Evolutionary conservation across 2,329 filamentous ascomycete genomes (phyloP).

Genomic region (Diaporthe sp.): DNA sequence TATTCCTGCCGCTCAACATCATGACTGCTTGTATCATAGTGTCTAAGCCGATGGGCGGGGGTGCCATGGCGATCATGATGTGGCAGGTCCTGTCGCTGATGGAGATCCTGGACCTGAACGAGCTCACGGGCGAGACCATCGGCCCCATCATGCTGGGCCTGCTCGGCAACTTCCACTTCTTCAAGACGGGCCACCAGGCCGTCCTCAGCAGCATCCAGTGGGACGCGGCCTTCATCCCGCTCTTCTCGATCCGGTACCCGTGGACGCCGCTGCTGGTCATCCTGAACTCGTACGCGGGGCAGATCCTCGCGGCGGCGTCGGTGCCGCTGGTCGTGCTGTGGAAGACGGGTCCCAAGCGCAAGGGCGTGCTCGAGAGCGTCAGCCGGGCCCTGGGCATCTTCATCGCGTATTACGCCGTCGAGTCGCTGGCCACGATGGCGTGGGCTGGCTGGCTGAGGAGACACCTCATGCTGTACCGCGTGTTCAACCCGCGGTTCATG

Average conservation of each 20-base stretch:
- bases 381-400: slow-evolving; percentile 81
- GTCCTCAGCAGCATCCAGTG: slow-evolving; percentile 91
- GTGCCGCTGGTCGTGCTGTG: slow-evolving; percentile 88
- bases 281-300: slow-evolving; percentile 90
- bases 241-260: slow-evolving; percentile 87
- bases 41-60: slow-evolving; percentile 94
- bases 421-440: slow-evolving; percentile 87
- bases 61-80: slow-evolving; percentile 83
- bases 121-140: slow-evolving; percentile 77
- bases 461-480: slow-evolving; percentile 96
- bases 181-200: slow-evolving; percentile 98
- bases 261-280: slow-evolving; percentile 87
- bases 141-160: slow-evolving; percentile 88
- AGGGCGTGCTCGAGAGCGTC: slow-evolving; percentile 77
- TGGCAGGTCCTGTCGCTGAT: slow-evolving; percentile 90
- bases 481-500: slow-evolving; percentile 94
- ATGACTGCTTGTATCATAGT: slow-evolving; percentile 83
- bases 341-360: slow-evolving; percentile 86
- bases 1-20: slow-evolving; percentile 85
- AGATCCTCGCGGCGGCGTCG: slow-evolving; percentile 84
- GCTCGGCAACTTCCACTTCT: slow-evolving; percentile 95
- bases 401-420: slow-evolving; percentile 84
- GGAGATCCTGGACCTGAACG: slow-evolving; percentile 74
- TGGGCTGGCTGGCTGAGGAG: slow-evolving; percentile 91
- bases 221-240: slow-evolving; percentile 93